Conservation (phyloP, 2,329 filamentous ascomycete genomes). For the Apiospora kogelbergensis region DNA sequence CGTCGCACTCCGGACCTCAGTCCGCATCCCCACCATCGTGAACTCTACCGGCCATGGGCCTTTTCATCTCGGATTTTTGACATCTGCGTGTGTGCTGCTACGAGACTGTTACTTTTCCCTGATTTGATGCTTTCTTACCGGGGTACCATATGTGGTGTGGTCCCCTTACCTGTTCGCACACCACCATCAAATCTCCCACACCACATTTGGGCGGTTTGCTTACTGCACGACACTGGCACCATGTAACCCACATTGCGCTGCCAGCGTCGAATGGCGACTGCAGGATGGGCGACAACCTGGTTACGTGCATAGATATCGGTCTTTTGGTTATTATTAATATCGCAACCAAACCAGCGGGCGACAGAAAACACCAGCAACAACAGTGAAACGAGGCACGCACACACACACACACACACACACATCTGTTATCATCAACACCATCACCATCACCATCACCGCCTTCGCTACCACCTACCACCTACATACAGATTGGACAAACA, state of each 20-base stretch:
- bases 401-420: background rate
- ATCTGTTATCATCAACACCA: background rate
- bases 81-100: background rate
- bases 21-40: constrained; percentile 3
- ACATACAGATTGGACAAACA: background rate
- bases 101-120: background rate
- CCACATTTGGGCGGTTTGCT: background rate
- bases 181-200: background rate
- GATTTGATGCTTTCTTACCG: background rate
- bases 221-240: background rate
- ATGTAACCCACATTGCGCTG: background rate
- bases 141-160: background rate
- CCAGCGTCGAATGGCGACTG: background rate
- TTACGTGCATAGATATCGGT: background rate
- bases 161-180: background rate
- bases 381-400: background rate
- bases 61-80: background rate
- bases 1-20: background rate
- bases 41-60: background rate
- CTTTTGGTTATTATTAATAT: background rate
- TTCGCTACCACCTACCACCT: background rate
- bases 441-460: background rate
- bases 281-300: background rate
- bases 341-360: background rate
- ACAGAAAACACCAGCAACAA: background rate